Base-by-base conservation (phyloP, 2,329 filamentous ascomycete species). In the Scedosporium apiospermum region DNA sequence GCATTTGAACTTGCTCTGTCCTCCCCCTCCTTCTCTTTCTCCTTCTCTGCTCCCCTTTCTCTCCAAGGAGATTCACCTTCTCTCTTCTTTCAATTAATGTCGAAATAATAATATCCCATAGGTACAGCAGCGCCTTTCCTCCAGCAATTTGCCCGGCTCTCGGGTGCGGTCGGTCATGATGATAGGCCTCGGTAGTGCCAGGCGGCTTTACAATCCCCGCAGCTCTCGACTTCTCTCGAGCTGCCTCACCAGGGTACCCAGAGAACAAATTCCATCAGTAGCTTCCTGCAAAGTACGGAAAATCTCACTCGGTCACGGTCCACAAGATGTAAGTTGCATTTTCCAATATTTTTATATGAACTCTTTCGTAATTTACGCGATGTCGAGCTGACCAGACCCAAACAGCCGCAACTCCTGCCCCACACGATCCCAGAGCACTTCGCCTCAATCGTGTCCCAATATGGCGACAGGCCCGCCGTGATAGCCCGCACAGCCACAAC, bases 391-490 rank as follows among this genome's bases (percentile, higher is more conserved):
- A 38, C 14, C n/a, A 6, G 23, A 23, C 38, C 1, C 4, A 9
- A 1, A 27, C 64, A 91, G 86, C 88, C 88, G 3, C 79, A 86
- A 0, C 76, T 93, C 6, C 81, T 90, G 58, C 76, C 80, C 5
- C 78, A 86, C 63, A 93, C 89, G 0, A 85, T 93, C 62, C 87
- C 88, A 0, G 76, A 89, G 65, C 87, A 93, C 71, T 92, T 93
- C 69, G 79, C 84, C 6, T 78, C 78, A 1, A 78, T 90, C 44
- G 88, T 91, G 44, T 80, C 80, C 7, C 70, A 76, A 42, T 78
- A 86, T 73, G 89, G 89, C 27, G 87, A 91, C 72, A 80, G 80
- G 6, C 80, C 79, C 0, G 85, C 86, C 57, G 79, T 87, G 63
- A 80, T 86, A 57, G 75, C 77, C 30, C 79, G 82, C 60, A 71